Conservation (phyloP, 257 asterid species). For the Capsicum chinense region DNA sequence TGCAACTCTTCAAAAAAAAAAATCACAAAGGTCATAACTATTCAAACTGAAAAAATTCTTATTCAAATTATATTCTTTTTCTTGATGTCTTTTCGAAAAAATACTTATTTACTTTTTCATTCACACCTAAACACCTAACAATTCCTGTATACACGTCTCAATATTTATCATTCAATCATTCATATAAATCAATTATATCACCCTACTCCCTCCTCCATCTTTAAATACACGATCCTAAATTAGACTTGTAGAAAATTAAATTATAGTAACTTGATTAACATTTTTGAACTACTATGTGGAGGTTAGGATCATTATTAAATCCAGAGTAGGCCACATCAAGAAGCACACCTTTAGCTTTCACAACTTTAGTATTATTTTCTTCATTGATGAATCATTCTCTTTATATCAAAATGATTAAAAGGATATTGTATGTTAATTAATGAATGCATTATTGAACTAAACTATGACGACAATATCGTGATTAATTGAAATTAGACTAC, state of each 20-base stretch:
- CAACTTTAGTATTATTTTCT: conserved; percentile 14
- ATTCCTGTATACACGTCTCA: neutral
- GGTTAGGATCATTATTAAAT: neutral
- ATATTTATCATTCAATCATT: neutral
- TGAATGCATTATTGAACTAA: neutral
- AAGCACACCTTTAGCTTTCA: neutral
- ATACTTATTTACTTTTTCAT: too few species aligned
- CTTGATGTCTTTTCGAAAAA: too few species aligned
- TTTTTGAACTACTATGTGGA: neutral
- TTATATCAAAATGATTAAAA: conserved; percentile 10
- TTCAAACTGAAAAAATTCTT: too few species aligned
- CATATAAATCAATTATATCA: conserved; percentile 3
- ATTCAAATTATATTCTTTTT: too few species aligned
- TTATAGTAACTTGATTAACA: neutral
- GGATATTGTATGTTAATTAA: conserved; percentile 19
- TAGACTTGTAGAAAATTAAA: neutral
- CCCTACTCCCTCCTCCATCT: neutral
- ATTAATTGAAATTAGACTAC: neutral
- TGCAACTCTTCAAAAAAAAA: too few species aligned
- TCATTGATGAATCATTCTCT: neutral
- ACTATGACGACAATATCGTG: neutral
- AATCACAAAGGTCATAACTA: too few species aligned
- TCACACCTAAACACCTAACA: too few species aligned
- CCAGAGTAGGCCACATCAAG: neutral
- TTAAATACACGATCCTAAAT: neutral